These are phyloP conservation scores for Graphilbum sp. DNA, from an alignment of 2,329 filamentous ascomycete genomes.

Conservation along the genomic window DNA sequence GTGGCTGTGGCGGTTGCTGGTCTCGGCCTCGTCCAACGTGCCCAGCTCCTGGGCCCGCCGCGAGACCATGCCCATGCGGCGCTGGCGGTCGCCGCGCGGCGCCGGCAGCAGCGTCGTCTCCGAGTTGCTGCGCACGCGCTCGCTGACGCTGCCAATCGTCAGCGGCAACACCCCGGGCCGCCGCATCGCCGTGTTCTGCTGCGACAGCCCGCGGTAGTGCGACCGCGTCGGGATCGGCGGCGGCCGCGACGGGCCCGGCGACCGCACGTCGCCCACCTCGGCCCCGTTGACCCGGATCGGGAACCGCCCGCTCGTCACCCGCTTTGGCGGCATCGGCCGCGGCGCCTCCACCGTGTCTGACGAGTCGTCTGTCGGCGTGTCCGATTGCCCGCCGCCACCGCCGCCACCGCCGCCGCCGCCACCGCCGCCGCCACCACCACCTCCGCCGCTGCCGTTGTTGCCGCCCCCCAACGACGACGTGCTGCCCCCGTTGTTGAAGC, in stretches of 20 bases:
- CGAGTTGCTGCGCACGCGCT: slow-evolving; percentile 50
- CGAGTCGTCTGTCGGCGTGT: slow-evolving; percentile 41
- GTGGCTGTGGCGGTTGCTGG: slow-evolving; percentile 44
- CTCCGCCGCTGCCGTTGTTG: background rate
- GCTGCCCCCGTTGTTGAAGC: too few species aligned
- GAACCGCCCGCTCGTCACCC: slow-evolving; percentile 47
- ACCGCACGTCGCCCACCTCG: slow-evolving; percentile 51
- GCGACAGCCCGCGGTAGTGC: slow-evolving; percentile 61
- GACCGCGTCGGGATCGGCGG: slow-evolving; percentile 69
- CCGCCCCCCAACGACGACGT: too few species aligned
- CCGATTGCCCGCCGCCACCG: slow-evolving; percentile 14
- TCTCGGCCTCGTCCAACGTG: slow-evolving; percentile 44
- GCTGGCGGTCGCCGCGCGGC: slow-evolving; percentile 26
- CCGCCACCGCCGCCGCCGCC: background rate
- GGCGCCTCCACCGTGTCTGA: slow-evolving; percentile 71
- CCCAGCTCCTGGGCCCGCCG: slow-evolving; percentile 43
- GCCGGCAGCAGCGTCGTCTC: slow-evolving; percentile 38
- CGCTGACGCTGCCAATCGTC: slow-evolving; percentile 52
- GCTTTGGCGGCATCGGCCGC: slow-evolving; percentile 42
- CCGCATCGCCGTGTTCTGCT: slow-evolving; percentile 47
- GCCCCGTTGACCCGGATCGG: slow-evolving; percentile 58
- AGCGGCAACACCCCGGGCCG: slow-evolving; percentile 57
- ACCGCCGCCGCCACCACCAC: background rate
- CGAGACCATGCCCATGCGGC: slow-evolving; percentile 48
- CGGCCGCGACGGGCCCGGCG: slow-evolving; percentile 47